Evolutionary conservation across 2,329 filamentous ascomycete genomes (phyloP).

Genomic region (Epichloe hybrida): DNA sequence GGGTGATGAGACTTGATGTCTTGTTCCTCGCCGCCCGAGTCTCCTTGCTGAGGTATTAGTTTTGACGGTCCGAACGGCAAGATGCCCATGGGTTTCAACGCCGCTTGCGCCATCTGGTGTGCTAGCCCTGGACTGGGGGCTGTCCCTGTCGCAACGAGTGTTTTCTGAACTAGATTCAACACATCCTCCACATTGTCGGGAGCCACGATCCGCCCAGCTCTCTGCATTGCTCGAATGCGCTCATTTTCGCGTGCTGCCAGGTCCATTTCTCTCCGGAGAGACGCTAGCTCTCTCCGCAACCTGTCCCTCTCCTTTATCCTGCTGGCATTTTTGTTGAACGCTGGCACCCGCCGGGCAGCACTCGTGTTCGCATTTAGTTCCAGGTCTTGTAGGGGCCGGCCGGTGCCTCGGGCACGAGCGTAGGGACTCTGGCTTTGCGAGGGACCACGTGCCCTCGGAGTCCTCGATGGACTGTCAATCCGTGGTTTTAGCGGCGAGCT

Average conservation of each 20-base stretch:
- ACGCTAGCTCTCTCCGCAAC: slow-evolving; percentile 40
- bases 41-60: slow-evolving; percentile 11
- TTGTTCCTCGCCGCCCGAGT: slow-evolving; percentile 22
- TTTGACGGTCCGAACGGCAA: slow-evolving; percentile 34
- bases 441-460: slow-evolving; percentile 2
- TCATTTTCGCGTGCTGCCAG: slow-evolving; percentile 45
- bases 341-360: slow-evolving; percentile 28
- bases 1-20: slow-evolving; percentile 50
- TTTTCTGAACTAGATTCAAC: slow-evolving; percentile 24
- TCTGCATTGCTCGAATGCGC: slow-evolving; percentile 30
- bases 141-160: slow-evolving; percentile 25
- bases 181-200: slow-evolving; percentile 24
- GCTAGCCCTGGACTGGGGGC: slow-evolving; percentile 15
- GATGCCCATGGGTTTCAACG: slow-evolving; percentile 36
- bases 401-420: neutral
- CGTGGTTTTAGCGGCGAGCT: slow-evolving; percentile 38
- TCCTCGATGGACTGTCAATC: slow-evolving; percentile 16
- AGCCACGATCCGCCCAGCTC: slow-evolving; percentile 24
- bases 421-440: slow-evolving; percentile 2
- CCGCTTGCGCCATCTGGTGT: slow-evolving; percentile 32
- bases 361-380: slow-evolving; percentile 12
- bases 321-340: slow-evolving; percentile 27
- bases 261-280: slow-evolving; percentile 44
- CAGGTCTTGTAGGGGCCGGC: slow-evolving; percentile 3
- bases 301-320: slow-evolving; percentile 40